Evolutionary conservation across 2,329 filamentous ascomycete species (phyloP).

Genomic region (Colletotrichum tofieldiae): DNA sequence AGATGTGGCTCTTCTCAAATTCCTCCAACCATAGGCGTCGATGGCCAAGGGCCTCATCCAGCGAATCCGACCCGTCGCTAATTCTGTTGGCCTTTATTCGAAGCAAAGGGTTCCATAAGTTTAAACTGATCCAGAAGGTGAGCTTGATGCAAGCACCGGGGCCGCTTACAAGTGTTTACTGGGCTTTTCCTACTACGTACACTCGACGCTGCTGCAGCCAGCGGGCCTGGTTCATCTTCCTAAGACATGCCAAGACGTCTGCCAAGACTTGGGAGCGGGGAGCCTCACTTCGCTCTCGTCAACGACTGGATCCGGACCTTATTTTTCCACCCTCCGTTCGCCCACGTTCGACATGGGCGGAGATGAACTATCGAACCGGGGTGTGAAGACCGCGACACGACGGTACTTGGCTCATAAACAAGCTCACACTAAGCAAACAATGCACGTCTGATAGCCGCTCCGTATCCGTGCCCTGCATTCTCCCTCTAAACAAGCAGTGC

Average conservation of each 20-base stretch:
- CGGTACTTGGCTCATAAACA: slow-evolving; percentile 35
- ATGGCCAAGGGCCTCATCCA: neutral
- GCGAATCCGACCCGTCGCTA: neutral
- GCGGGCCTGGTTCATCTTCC: slow-evolving; percentile 7
- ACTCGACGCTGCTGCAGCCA: neutral
- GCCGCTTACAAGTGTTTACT: neutral
- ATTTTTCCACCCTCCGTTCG: slow-evolving; percentile 33
- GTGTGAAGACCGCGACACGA: neutral
- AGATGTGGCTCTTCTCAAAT: slow-evolving; percentile 8
- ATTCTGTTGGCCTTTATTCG: slow-evolving; percentile 20
- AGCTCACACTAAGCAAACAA: neutral
- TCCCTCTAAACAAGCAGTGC: neutral
- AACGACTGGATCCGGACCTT: slow-evolving; percentile 36
- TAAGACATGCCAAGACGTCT: slow-evolving; percentile 32
- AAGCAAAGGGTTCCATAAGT: slow-evolving; percentile 20
- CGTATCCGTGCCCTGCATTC: slow-evolving; percentile 13
- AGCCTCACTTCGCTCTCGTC: slow-evolving; percentile 28
- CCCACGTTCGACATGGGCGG: slow-evolving; percentile 20
- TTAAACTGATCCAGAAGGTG: slow-evolving; percentile 30
- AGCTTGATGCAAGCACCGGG: slow-evolving; percentile 1
- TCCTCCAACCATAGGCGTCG: slow-evolving; percentile 7
- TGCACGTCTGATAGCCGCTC: slow-evolving; percentile 26
- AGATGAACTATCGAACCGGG: slow-evolving; percentile 28
- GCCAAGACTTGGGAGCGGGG: slow-evolving; percentile 36
- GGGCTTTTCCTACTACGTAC: neutral